Conservation (phyloP, 169 alveolate species). For the Plasmodium relictum region DNA sequence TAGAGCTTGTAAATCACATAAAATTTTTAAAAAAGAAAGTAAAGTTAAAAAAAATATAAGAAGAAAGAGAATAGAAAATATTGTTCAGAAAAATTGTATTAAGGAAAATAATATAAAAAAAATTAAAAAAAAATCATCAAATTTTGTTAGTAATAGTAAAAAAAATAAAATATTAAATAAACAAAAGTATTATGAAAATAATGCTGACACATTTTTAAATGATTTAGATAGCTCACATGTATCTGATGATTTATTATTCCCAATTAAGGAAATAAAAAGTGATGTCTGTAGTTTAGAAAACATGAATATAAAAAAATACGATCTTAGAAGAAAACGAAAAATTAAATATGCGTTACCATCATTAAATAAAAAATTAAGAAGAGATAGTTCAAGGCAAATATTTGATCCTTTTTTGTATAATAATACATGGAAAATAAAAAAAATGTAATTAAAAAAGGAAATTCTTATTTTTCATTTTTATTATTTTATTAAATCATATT, state of each 20-base stretch:
- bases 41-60: not conserved
- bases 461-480: too few relatives aligned
- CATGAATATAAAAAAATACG: constrained; percentile 38
- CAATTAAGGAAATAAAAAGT: not conserved
- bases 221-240: constrained; percentile 7
- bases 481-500: not conserved
- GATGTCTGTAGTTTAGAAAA: not conserved
- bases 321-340: constrained; percentile 45
- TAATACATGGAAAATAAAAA: constrained; percentile 63
- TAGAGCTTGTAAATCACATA: not conserved
- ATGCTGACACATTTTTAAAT: constrained; percentile 4
- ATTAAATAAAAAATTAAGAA: constrained; percentile 55
- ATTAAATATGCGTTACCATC: constrained; percentile 54
- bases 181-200: constrained; percentile 26
- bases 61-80: not conserved
- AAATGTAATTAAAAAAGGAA: not conserved
- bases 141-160: too few relatives aligned
- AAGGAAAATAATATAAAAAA: constrained; percentile 2
- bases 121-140: constrained; percentile 20
- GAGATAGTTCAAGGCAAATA: constrained; percentile 56
- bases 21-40: not conserved
- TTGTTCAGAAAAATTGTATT: not conserved
- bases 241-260: not conserved
- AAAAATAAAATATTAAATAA: not conserved
- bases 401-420: constrained; percentile 69